phyloP scores from a whole-genome alignment of 164 flowering plant genomes.

The Aristolochia fimbriata region DNA sequence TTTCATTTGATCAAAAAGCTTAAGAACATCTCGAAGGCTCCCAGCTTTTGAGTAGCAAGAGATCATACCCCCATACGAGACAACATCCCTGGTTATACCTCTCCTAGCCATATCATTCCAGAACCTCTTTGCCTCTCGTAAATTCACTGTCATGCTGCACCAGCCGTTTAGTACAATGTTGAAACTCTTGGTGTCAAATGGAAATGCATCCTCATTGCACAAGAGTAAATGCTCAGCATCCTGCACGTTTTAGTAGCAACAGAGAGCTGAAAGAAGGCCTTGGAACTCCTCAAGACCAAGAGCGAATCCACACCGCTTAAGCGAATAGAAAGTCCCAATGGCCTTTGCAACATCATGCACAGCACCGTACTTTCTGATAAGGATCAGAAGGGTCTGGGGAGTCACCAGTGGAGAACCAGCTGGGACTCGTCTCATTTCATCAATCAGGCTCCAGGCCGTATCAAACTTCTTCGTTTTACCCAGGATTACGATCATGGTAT shows the following conservation, averaged over 20 bases:
- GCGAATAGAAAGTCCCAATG: conserved; percentile 58
- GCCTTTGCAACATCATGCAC: conserved; percentile 73
- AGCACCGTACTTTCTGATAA: conserved; percentile 71
- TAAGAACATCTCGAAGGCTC: conserved; percentile 41
- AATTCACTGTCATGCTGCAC: conserved; percentile 54
- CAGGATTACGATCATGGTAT: conserved; percentile 63
- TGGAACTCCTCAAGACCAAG: conserved; percentile 63
- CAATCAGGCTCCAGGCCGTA: conserved; percentile 70
- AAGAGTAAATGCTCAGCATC: conserved; percentile 81
- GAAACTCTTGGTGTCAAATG: conserved; percentile 64
- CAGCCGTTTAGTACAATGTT: conserved; percentile 81
- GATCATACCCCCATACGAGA: conserved; percentile 56
- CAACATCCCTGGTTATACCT: conserved; percentile 45
- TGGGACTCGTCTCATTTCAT: conserved; percentile 56
- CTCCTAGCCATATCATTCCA: conserved; percentile 66
- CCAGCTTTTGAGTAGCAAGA: conserved; percentile 56
- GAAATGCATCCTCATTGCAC: conserved; percentile 47
- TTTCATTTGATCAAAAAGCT: conserved; percentile 53
- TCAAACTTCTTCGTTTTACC: conserved; percentile 80
- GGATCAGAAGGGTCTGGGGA: conserved; percentile 56
- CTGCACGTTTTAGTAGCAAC: conserved; percentile 72
- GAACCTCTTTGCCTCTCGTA: conserved; percentile 55
- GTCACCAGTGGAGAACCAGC: conserved; percentile 43
- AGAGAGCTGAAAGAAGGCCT: conserved; percentile 59
- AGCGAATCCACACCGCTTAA: conserved; percentile 38